Conservation (phyloP, 169 alveolate species). For the Theileria orientalis region DNA sequence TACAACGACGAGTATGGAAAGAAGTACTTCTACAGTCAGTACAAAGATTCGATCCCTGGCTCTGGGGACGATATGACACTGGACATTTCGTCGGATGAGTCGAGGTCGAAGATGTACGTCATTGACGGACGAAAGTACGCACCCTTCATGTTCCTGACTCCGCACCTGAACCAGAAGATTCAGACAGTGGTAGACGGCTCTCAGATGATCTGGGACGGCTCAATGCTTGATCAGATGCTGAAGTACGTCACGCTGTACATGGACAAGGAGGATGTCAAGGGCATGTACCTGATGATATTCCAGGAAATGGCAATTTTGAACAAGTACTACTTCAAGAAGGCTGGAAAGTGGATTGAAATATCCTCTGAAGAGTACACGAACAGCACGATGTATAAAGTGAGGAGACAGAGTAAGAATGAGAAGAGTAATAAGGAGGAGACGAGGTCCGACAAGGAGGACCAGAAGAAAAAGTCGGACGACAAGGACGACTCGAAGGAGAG, state of each 20-base stretch:
- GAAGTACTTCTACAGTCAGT: too few species aligned
- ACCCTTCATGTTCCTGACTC: slow-evolving; percentile 10
- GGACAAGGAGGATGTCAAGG: neutral
- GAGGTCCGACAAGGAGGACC: neutral
- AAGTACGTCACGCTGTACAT: neutral
- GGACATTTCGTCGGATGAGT: slow-evolving; percentile 4
- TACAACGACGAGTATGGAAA: too few species aligned
- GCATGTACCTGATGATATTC: neutral
- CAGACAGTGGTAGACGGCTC: neutral
- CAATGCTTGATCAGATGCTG: neutral
- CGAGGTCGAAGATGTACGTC: neutral
- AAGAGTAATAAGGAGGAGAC: neutral
- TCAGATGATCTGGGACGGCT: neutral
- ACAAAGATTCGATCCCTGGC: too few species aligned
- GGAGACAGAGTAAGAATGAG: neutral
- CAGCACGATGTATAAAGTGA: neutral
- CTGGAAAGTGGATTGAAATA: neutral
- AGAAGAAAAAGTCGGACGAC: neutral
- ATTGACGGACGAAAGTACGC: neutral
- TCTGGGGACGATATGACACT: neutral
- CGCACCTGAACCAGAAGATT: neutral
- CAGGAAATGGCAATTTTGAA: neutral
- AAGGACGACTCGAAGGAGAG: neutral
- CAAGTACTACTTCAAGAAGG: neutral
- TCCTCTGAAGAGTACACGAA: neutral